Conservation (phyloP, 352 stramenopile species). For the Phytophthora colocasiae region DNA sequence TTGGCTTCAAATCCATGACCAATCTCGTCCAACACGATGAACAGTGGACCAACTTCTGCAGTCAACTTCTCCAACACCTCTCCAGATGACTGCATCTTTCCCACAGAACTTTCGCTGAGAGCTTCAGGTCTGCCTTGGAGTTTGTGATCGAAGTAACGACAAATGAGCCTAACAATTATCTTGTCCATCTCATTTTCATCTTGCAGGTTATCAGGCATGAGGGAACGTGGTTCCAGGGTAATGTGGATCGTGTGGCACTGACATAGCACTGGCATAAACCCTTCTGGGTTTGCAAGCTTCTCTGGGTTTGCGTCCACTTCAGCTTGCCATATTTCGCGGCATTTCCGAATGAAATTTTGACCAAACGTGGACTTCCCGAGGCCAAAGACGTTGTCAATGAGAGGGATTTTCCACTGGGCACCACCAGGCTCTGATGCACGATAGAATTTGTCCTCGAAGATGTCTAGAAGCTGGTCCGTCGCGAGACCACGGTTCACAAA, state of each 20-base stretch:
- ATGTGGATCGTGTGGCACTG: too few relatives aligned
- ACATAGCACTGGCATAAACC: too few relatives aligned
- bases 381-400: constrained; percentile 22
- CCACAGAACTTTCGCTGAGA: too few relatives aligned
- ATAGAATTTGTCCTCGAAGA: constrained; percentile 17
- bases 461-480: constrained; percentile 3
- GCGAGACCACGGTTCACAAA: constrained; percentile 8
- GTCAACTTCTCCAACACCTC: constrained; percentile 13
- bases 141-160: too few relatives aligned
- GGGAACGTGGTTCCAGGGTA: too few relatives aligned
- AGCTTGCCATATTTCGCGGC: constrained; percentile 1
- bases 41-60: constrained; percentile 29
- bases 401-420: not conserved
- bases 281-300: not conserved
- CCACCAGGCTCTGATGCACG: constrained; percentile 7
- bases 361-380: constrained; percentile 25
- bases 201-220: too few relatives aligned
- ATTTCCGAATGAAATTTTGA: constrained; percentile 16
- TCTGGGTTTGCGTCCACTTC: not conserved
- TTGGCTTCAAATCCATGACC: not conserved
- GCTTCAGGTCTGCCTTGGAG: too few relatives aligned
- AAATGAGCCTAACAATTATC: too few relatives aligned
- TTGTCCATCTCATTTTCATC: too few relatives aligned
- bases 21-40: constrained; percentile 33
- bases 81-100: not conserved